Conservation (phyloP, 495 filamentous ascomycete species). For the Lasiosphaeria ovina region DNA sequence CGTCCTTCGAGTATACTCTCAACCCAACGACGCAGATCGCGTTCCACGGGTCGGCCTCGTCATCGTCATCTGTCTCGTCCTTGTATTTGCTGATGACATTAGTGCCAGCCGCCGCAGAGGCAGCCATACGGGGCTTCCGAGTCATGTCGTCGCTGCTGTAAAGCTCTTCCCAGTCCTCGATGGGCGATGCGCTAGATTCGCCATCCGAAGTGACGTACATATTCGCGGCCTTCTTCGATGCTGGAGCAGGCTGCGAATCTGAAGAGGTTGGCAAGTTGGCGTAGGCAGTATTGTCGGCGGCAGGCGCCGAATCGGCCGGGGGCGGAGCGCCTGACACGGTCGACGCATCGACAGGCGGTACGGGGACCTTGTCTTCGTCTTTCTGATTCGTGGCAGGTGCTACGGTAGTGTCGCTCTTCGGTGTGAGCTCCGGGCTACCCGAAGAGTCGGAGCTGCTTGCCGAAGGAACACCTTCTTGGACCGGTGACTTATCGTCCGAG, state of each 20-base stretch:
- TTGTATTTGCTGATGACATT: constrained; percentile 37
- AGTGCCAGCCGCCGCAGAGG: constrained; percentile 28
- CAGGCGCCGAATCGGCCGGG: constrained; percentile 6
- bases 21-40: constrained; percentile 50
- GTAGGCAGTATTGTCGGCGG: not conserved
- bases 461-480: constrained; percentile 11
- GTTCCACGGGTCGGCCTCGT: constrained; percentile 50
- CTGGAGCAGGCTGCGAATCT: not conserved
- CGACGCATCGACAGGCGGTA: constrained; percentile 26
- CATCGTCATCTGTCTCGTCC: constrained; percentile 45
- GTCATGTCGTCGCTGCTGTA: constrained; percentile 52
- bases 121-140: constrained; percentile 43
- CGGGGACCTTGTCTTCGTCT: constrained; percentile 31
- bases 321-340: constrained; percentile 29
- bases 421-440: constrained; percentile 28
- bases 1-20: constrained; percentile 50
- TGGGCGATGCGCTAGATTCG: constrained; percentile 48
- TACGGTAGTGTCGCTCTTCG: constrained; percentile 29
- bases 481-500: constrained; percentile 5
- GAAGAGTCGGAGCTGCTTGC: constrained; percentile 23
- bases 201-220: constrained; percentile 39
- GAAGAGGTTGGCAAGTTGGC: not conserved
- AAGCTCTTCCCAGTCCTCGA: constrained; percentile 50
- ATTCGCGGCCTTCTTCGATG: constrained; percentile 26
- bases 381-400: constrained; percentile 20